Evolutionary conservation across 192 early-diverging fungal species (phyloP).

Genomic region (Backusella luteola): DNA sequence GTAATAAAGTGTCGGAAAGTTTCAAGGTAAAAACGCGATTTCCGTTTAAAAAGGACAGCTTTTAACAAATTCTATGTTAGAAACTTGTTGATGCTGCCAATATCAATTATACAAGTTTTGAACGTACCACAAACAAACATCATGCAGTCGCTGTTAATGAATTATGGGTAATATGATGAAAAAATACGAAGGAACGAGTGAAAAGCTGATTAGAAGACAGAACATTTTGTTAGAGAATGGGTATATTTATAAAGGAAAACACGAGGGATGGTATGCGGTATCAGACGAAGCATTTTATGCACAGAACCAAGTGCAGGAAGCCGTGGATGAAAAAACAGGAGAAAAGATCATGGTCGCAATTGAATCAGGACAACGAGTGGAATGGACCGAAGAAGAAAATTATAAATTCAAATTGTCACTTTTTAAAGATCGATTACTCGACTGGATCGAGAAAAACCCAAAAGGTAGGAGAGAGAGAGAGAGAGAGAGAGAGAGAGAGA

Average conservation of each 20-base stretch:
- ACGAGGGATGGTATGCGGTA: slow-evolving; percentile 94
- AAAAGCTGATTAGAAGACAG: slow-evolving; percentile 22
- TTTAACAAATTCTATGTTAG: slow-evolving; percentile 14
- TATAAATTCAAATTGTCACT: slow-evolving; percentile 85
- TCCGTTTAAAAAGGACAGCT: too few relatives aligned
- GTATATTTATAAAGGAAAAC: slow-evolving; percentile 87
- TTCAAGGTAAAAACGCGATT: slow-evolving; percentile 50
- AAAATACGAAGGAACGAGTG: neutral
- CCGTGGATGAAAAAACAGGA: slow-evolving; percentile 50
- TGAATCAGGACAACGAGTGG: slow-evolving; percentile 82
- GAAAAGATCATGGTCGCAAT: slow-evolving; percentile 57
- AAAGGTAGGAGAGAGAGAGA: slow-evolving; percentile 17
- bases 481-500: neutral
- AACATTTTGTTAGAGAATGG: slow-evolving; percentile 60
- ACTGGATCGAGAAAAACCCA: slow-evolving; percentile 72
- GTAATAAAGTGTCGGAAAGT: slow-evolving; percentile 65
- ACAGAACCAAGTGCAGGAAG: slow-evolving; percentile 66
- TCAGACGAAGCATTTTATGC: slow-evolving; percentile 95
- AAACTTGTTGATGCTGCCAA: slow-evolving; percentile 70
- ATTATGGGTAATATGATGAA: slow-evolving; percentile 63
- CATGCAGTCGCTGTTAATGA: slow-evolving; percentile 68
- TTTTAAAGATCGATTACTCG: slow-evolving; percentile 57
- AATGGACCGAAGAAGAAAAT: slow-evolving; percentile 91
- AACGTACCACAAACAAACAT: slow-evolving; percentile 80
- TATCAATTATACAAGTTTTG: slow-evolving; percentile 76